Conservation (phyloP, 1,139 yeast genomes). For the Starmera stellimalicola region DNA sequence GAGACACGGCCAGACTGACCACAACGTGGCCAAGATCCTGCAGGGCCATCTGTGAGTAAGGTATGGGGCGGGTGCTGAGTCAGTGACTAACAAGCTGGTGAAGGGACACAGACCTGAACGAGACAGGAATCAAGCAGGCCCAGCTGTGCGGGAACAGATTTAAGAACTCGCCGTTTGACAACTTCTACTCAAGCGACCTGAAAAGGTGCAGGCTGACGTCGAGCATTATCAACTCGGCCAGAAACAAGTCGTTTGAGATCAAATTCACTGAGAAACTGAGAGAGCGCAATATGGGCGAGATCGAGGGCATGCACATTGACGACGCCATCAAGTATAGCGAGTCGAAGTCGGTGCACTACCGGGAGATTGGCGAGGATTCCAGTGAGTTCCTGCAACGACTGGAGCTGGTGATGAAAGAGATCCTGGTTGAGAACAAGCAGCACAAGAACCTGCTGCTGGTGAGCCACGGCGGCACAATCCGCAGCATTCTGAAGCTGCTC, state of each 20-base stretch:
- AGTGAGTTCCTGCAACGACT: conserved; percentile 41
- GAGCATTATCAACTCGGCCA: conserved; percentile 5
- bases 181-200: conserved; percentile 50
- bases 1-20: conserved; percentile 77
- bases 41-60: conserved; percentile 53
- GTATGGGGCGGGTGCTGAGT: not conserved
- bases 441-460: conserved; percentile 50
- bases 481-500: conserved; percentile 38
- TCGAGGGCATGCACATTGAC: conserved; percentile 62
- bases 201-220: conserved; percentile 44
- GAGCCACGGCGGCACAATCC: conserved; percentile 83
- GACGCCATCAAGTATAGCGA: conserved; percentile 49
- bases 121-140: conserved; percentile 50
- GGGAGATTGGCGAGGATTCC: conserved; percentile 48
- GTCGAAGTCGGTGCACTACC: conserved; percentile 31
- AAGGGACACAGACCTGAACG: conserved; percentile 46
- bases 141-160: conserved; percentile 36
- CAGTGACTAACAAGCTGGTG: conserved; percentile 2
- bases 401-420: conserved; percentile 34
- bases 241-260: conserved; percentile 13
- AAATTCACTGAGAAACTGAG: conserved; percentile 34
- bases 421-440: conserved; percentile 29
- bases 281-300: conserved; percentile 74
- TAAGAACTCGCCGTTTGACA: conserved; percentile 34
- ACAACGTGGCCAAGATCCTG: conserved; percentile 52